Evolutionary conservation across 2,329 filamentous ascomycete species (phyloP).

Genomic region (Microdochium nivale): DNA sequence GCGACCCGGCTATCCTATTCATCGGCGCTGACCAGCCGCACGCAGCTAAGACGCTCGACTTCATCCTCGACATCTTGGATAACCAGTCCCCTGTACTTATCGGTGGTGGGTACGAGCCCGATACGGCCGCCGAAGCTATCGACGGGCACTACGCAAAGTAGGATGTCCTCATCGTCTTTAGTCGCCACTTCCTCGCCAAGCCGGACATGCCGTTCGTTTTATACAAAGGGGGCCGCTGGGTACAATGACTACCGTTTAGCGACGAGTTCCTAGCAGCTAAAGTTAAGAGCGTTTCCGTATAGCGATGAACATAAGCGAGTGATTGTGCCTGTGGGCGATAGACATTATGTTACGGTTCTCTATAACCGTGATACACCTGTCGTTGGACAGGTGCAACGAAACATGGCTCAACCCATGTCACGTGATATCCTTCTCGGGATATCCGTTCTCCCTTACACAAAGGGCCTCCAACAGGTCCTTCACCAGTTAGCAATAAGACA

Average conservation of each 20-base stretch:
- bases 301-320: no score
- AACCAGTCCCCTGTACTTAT: conserved; percentile 35
- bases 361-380: no score
- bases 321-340: no score
- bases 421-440: no score
- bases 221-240: conserved; percentile 14
- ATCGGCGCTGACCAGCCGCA: conserved; percentile 1
- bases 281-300: background rate
- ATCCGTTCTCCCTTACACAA: no score
- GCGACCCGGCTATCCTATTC: conserved; percentile 22
- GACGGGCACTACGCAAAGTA: conserved; percentile 29
- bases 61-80: conserved; percentile 34
- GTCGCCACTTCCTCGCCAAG: conserved; percentile 37
- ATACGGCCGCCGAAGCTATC: conserved; percentile 25
- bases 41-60: conserved; percentile 21
- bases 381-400: no score
- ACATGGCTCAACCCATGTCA: no score
- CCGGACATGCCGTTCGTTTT: conserved; percentile 41
- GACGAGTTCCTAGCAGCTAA: conserved; percentile 4
- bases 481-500: no score
- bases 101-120: conserved; percentile 30
- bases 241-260: conserved; percentile 21
- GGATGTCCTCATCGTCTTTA: conserved; percentile 36
- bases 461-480: no score
- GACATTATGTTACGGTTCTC: no score